These are phyloP conservation scores for Lodderomyces jiufengensis DNA, from an alignment of 1,139 yeast species.

Conservation along the genomic window DNA sequence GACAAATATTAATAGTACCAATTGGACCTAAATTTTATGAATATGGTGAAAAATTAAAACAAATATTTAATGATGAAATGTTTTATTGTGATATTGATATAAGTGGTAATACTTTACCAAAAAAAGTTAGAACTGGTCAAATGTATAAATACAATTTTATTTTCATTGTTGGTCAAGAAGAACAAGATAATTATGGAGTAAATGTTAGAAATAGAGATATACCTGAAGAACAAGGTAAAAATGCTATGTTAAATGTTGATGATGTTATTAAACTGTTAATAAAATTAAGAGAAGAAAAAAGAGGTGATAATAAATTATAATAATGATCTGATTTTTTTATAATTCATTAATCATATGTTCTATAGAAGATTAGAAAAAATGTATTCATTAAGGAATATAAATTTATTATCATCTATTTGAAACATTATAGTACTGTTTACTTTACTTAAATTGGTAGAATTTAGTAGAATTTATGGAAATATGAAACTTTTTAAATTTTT, in stretches of 20 bases:
- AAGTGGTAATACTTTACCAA: constrained; percentile 90
- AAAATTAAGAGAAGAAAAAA: constrained; percentile 61
- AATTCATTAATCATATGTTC: too few species aligned
- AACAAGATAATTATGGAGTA: constrained; percentile 71
- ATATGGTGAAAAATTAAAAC: constrained; percentile 78
- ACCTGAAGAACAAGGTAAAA: constrained; percentile 78
- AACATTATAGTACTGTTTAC: too few species aligned
- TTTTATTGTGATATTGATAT: constrained; percentile 89
- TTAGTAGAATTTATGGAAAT: too few species aligned
- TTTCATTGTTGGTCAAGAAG: constrained; percentile 95
- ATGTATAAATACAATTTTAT: constrained; percentile 88
- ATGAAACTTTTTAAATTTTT: too few species aligned
- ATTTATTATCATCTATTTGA: too few species aligned
- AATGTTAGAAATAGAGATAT: constrained; percentile 94
- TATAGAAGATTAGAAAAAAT: too few species aligned
- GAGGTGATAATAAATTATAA: constrained; percentile 57
- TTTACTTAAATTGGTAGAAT: too few species aligned
- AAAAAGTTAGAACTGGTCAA: constrained; percentile 96
- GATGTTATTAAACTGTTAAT: constrained; percentile 66
- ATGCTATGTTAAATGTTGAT: constrained; percentile 70
- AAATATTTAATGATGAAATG: constrained; percentile 54
- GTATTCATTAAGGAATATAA: too few species aligned
- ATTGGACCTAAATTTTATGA: constrained; percentile 90
- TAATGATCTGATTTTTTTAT: too few species aligned
- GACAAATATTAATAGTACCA: constrained; percentile 92